Conservation (phyloP, 106 monocot genomes). For the Amphibolis antarctica region DNA sequence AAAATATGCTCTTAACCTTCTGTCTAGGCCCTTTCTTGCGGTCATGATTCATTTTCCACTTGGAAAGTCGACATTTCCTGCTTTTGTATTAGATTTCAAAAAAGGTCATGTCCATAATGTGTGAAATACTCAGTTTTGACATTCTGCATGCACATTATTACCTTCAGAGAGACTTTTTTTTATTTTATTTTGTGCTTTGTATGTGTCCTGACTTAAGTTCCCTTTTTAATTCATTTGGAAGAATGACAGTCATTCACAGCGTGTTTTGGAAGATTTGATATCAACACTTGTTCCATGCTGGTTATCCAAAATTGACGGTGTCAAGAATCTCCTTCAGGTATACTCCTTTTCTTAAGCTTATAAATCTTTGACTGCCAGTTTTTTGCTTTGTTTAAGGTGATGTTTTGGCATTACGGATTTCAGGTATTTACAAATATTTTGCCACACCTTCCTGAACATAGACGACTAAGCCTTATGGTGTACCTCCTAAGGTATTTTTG, state of each 20-base stretch:
- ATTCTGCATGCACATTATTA: too few species aligned
- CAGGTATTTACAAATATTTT: conserved; percentile 77
- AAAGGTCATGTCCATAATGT: too few species aligned
- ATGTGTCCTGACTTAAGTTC: too few species aligned
- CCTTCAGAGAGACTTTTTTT: too few species aligned
- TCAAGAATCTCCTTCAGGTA: conserved; percentile 67
- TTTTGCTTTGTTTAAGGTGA: not conserved
- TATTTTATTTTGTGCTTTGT: too few species aligned
- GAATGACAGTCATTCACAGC: conserved; percentile 77
- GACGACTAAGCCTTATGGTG: conserved; percentile 52
- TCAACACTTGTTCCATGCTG: conserved; percentile 70
- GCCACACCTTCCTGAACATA: conserved; percentile 52
- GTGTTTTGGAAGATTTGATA: conserved; percentile 66
- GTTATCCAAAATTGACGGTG: conserved; percentile 47
- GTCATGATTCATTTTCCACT: too few species aligned
- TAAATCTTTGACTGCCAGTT: not conserved
- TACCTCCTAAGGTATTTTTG: conserved; percentile 42
- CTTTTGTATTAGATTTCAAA: too few species aligned
- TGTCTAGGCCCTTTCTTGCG: too few species aligned
- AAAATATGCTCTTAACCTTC: too few species aligned
- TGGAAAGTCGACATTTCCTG: too few species aligned
- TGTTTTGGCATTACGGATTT: not conserved
- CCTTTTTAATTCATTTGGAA: conserved; percentile 3
- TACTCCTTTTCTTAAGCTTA: not conserved
- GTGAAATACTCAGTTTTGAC: too few species aligned